A percentile compares a stretch with the other conserved stretches of the same genome.
These are phyloP conservation scores for Saccharomyces jurei DNA, from an alignment of 805 yeast genomes.

Conservation along the genomic window DNA sequence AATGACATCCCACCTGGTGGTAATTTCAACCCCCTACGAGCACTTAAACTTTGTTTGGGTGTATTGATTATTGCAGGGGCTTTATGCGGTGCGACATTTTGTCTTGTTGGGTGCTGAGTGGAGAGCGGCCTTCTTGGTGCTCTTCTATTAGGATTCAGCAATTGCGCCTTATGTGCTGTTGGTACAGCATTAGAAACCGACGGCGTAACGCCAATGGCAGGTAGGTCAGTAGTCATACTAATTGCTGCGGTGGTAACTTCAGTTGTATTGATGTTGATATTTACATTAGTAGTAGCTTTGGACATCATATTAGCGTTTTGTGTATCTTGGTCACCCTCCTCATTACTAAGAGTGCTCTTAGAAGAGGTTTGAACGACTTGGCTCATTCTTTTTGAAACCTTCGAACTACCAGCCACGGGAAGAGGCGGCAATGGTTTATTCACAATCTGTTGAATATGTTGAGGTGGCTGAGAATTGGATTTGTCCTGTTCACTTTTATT, in stretches of 20 bases:
- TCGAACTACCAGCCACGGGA: slow-evolving; percentile 19
- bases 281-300: background rate
- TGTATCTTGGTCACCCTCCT: background rate
- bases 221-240: background rate
- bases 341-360: background rate
- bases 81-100: slow-evolving; percentile 57
- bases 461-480: slow-evolving; percentile 8
- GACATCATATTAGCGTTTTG: background rate
- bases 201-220: background rate
- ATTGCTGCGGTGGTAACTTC: slow-evolving; percentile 2
- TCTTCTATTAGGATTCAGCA: slow-evolving; percentile 22
- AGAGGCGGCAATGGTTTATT: slow-evolving; percentile 39
- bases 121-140: slow-evolving; percentile 23
- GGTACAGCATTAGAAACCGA: slow-evolving; percentile 14
- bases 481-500: slow-evolving; percentile 12
- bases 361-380: background rate
- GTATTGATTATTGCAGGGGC: slow-evolving; percentile 36
- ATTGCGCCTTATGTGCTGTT: slow-evolving; percentile 8
- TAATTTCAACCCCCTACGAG: slow-evolving; percentile 77
- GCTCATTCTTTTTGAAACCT: background rate
- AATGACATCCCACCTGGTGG: slow-evolving; percentile 31
- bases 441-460: slow-evolving; percentile 24
- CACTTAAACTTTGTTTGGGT: slow-evolving; percentile 72
- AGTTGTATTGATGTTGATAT: slow-evolving; percentile 9
- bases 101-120: slow-evolving; percentile 1